Percentiles rank a stretch among this genome's conserved stretches.
phyloP scores from a whole-genome alignment of 2,329 filamentous ascomycete species.

The Lasiodiplodia sp. region DNA sequence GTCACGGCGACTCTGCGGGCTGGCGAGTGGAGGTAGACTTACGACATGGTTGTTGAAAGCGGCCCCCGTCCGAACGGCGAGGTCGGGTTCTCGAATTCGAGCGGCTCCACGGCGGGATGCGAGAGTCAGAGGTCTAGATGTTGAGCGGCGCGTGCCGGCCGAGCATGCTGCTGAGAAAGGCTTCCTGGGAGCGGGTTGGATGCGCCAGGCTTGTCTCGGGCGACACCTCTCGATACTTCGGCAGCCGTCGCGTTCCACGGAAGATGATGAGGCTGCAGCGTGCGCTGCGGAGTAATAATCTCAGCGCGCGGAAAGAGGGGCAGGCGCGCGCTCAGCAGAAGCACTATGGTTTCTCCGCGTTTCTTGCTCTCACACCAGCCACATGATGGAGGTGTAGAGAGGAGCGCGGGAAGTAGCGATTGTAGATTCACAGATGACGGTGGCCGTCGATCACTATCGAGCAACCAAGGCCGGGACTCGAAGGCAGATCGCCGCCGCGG shows the following conservation, averaged over 20 bases:
- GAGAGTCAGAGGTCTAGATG: slow-evolving; percentile 23
- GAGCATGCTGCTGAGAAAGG: slow-evolving; percentile 15
- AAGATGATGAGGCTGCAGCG: slow-evolving; percentile 27
- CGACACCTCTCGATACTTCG: slow-evolving; percentile 25
- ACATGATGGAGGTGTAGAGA: slow-evolving; percentile 15
- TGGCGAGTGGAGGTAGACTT: slow-evolving; percentile 19
- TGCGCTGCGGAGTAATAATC: slow-evolving; percentile 26
- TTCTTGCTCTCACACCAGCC: slow-evolving; percentile 18
- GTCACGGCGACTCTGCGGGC: slow-evolving; percentile 21
- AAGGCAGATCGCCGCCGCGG: slow-evolving; percentile 19
- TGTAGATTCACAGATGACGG: slow-evolving; percentile 29
- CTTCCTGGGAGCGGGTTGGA: not conserved
- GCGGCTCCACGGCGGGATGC: slow-evolving; percentile 23
- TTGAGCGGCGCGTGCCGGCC: slow-evolving; percentile 11
- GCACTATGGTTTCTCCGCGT: slow-evolving; percentile 1
- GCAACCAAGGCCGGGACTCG: slow-evolving; percentile 21
- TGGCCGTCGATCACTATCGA: slow-evolving; percentile 20
- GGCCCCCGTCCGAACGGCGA: slow-evolving; percentile 22
- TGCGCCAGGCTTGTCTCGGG: slow-evolving; percentile 17
- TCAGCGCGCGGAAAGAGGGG: slow-evolving; percentile 22
- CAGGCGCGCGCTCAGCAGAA: slow-evolving; percentile 17
- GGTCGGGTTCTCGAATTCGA: not conserved
- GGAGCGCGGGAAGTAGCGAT: slow-evolving; percentile 13
- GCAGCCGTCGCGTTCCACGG: slow-evolving; percentile 25
- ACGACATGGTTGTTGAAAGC: slow-evolving; percentile 26